phyloP scores from a whole-genome alignment of 169 alveolate species.

The Plasmodium malariae region DNA sequence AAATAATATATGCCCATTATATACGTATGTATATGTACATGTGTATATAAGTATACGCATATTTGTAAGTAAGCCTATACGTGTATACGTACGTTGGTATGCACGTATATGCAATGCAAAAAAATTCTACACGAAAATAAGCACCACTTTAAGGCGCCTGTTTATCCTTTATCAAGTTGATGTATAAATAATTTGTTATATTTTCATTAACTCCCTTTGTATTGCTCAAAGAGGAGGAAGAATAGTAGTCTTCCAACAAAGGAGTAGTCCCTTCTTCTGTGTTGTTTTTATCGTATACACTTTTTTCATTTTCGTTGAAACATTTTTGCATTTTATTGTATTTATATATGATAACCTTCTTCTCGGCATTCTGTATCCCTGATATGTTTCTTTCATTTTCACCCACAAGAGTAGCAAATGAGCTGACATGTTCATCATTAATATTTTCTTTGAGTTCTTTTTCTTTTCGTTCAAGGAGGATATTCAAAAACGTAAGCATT shows the following conservation, averaged over 20 bases:
- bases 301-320: conserved; percentile 22
- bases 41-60: no score
- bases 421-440: neutral
- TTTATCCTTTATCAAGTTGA: neutral
- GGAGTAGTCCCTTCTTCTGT: neutral
- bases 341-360: conserved; percentile 42
- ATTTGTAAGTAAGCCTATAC: no score
- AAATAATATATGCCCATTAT: no score
- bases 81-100: no score
- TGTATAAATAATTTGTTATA: conserved; percentile 21
- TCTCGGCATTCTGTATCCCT: neutral
- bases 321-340: conserved; percentile 34
- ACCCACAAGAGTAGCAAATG: no score
- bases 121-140: no score
- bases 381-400: no score
- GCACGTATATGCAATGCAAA: no score
- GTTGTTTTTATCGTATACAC: neutral
- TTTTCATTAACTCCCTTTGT: neutral
- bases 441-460: neutral
- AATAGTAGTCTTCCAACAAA: no score
- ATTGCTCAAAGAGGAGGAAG: no score
- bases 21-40: no score
- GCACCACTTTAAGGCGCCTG: no score
- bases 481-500: conserved; percentile 9
- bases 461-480: neutral